Evolutionary conservation across 2,329 filamentous ascomycete genomes (phyloP), one percentile per base, ranked within the genome.

Genomic region (Orbilia ellipsospora): DNA sequence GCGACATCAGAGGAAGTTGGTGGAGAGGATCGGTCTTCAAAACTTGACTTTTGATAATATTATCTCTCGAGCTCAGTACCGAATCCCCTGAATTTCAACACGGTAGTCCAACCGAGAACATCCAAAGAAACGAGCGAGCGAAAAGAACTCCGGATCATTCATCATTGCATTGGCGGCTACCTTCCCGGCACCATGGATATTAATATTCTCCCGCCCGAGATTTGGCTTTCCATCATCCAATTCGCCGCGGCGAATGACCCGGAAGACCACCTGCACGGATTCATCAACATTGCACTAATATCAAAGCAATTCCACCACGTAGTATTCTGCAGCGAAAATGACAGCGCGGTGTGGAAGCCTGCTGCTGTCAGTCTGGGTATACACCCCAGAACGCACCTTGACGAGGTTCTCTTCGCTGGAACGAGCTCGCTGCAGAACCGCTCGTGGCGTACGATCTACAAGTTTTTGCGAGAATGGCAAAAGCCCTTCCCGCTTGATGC

Each of bases 281-380:
- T 80, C 15, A 74, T 79, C 56, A 79, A 77, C 26, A 61, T 79
- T 23, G 73, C 78, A 36, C 59, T 73, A 16, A 78, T 78, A 6
- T 80, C 78, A 59, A 72, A 63, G 18, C 36, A 62, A 52, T 77
- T 80, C 20, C 77, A 80, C 63, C 78, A 80, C 52, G 70, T 77
- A 6, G 68, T 80, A 20, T 80, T 80, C 42, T 79, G 79, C 73
- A 55, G 63, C 52, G 78, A 79, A 63, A 79, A 78, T 48, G 79
- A 80, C 59, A 74, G 75, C 40, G 54, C 78, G 12, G 64, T 78
- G 26, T 80, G 79, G 79, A 78, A 76, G 20, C 73, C 76, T 26
- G 66, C 75, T 3, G 79, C 79, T 15, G 60, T 79, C 8, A 73
- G 73, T 18, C 78, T 80, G 15, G 79, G 79, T 48, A 74, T 78